Conservation (phyloP, 768 basidiomycete species). For the Floccularia luteovirens region DNA sequence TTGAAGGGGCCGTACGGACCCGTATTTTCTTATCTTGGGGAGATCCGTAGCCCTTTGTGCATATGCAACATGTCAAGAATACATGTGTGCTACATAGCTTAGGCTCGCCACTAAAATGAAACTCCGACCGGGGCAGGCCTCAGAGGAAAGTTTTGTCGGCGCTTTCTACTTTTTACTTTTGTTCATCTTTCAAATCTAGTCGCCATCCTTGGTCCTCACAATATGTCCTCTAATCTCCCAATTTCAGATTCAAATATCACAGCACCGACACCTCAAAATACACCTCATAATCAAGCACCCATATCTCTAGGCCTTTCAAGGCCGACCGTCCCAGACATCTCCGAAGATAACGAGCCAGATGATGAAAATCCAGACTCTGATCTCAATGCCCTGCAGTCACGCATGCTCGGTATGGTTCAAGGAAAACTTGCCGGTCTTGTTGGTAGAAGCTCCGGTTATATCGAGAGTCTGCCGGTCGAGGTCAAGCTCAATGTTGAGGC, state of each 20-base stretch:
- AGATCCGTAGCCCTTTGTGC: too few species aligned
- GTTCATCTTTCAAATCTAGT: too few species aligned
- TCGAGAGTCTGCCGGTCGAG: slow-evolving; percentile 78
- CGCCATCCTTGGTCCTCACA: not conserved
- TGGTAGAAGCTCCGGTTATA: slow-evolving; percentile 91
- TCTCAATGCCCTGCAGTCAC: slow-evolving; percentile 40
- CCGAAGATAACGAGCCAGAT: slow-evolving; percentile 64
- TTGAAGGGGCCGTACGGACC: too few species aligned
- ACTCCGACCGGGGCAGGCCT: too few species aligned
- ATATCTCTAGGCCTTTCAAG: slow-evolving; percentile 74
- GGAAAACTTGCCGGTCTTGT: slow-evolving; percentile 78
- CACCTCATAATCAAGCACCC: slow-evolving; percentile 77
- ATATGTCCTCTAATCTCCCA: slow-evolving; percentile 65
- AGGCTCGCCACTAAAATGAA: too few species aligned
- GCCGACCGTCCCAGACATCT: slow-evolving; percentile 84
- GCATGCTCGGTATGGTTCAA: slow-evolving; percentile 83
- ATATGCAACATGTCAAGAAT: too few species aligned
- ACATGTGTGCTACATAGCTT: too few species aligned
- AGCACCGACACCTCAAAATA: slow-evolving; percentile 94
- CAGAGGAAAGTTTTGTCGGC: too few species aligned
- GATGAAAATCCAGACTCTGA: slow-evolving; percentile 42
- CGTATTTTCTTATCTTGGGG: too few species aligned
- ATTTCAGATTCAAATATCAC: slow-evolving; percentile 55
- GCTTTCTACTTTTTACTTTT: too few species aligned
- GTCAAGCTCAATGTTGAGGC: slow-evolving; percentile 85